Percentiles rank a stretch among this genome's conserved stretches.
These are phyloP conservation scores for Scheffersomyces spartinae DNA, from an alignment of 805 yeast genomes.

Conservation along the genomic window DNA sequence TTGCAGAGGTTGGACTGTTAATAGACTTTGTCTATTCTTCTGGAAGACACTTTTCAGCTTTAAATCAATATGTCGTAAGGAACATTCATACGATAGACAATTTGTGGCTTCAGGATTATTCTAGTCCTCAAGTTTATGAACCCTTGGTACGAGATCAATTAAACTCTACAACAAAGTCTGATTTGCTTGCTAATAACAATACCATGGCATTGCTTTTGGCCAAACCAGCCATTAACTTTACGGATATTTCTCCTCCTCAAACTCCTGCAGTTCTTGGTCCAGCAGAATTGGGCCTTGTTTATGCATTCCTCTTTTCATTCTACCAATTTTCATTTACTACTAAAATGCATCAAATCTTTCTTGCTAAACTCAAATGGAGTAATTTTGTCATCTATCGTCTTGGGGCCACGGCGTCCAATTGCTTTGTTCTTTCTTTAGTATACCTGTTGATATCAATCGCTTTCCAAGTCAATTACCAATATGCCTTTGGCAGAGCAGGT, in stretches of 20 bases:
- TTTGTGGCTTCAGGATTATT: conserved; percentile 13
- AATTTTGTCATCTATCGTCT: too few species aligned
- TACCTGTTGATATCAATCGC: conserved; percentile 20
- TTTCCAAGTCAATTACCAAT: conserved; percentile 14
- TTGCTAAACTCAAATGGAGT: too few species aligned
- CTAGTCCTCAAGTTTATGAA: conserved; percentile 9
- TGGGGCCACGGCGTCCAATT: too few species aligned
- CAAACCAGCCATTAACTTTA: conserved; percentile 12
- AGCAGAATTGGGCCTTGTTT: conserved; percentile 19
- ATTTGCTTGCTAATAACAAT: conserved; percentile 6
- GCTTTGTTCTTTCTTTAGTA: conserved; percentile 15
- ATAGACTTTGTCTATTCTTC: conserved; percentile 13
- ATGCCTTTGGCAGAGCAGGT: conserved; percentile 18
- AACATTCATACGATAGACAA: conserved; percentile 9
- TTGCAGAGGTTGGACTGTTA: conserved; percentile 6
- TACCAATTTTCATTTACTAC: conserved; percentile 23
- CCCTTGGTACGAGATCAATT: conserved; percentile 8
- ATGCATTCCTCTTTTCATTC: conserved; percentile 20
- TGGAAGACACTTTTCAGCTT: conserved; percentile 19
- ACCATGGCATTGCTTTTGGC: conserved; percentile 9
- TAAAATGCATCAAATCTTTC: conserved; percentile 14
- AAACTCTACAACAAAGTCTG: conserved; percentile 6
- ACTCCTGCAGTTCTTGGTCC: conserved; percentile 18
- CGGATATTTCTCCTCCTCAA: conserved; percentile 11
- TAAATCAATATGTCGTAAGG: conserved; percentile 16